Evolutionary conservation across 345 rosid species (phyloP).

Genomic region (Gossypium arboreum): DNA sequence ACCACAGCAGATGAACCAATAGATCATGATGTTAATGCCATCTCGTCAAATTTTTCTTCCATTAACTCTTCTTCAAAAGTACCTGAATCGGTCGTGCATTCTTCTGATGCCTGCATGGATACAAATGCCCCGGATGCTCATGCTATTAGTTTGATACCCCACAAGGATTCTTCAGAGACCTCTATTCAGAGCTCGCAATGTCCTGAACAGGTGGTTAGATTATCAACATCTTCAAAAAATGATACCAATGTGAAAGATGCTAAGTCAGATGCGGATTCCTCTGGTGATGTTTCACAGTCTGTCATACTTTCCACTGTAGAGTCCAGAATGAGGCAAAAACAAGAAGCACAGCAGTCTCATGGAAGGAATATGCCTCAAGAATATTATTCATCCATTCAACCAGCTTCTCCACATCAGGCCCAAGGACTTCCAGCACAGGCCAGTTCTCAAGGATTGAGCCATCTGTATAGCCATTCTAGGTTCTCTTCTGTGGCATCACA

Average conservation of each 20-base stretch:
- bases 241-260: slow-evolving; percentile 31
- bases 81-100: slow-evolving; percentile 39
- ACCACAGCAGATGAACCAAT: slow-evolving; percentile 46
- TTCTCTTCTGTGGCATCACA: slow-evolving; percentile 55
- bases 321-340: slow-evolving; percentile 40
- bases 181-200: slow-evolving; percentile 33
- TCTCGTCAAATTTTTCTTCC: slow-evolving; percentile 48
- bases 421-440: slow-evolving; percentile 37
- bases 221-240: slow-evolving; percentile 34
- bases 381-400: slow-evolving; percentile 39
- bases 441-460: slow-evolving; percentile 42
- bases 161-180: slow-evolving; percentile 33
- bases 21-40: slow-evolving; percentile 45
- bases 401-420: slow-evolving; percentile 36
- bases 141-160: slow-evolving; percentile 41
- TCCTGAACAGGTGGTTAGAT: slow-evolving; percentile 28
- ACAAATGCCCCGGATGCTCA: slow-evolving; percentile 32
- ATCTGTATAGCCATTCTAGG: slow-evolving; percentile 39
- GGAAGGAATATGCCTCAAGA: slow-evolving; percentile 41
- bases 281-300: slow-evolving; percentile 35
- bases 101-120: slow-evolving; percentile 39
- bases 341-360: slow-evolving; percentile 55
- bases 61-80: slow-evolving; percentile 36
- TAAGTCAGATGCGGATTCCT: slow-evolving; percentile 36
- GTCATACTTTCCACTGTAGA: slow-evolving; percentile 32